Conservation (phyloP, 225 moss, liverwort and hornwort genomes). For the Sphagnum contortum region DNA sequence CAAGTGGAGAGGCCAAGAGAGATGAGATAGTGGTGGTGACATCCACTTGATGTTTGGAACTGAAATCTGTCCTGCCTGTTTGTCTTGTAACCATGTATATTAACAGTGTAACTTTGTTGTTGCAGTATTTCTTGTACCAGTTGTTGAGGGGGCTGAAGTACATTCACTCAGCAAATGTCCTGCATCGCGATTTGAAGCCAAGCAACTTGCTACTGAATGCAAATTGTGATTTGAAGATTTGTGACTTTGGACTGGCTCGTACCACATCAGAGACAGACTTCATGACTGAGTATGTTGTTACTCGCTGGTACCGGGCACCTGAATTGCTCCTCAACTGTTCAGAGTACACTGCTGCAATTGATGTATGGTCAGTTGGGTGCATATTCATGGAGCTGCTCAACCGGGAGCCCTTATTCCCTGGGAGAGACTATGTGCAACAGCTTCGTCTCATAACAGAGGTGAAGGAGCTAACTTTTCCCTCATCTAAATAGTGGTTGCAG, state of each 20-base stretch:
- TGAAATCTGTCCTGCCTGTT: too few species aligned
- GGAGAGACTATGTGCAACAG: slow-evolving; percentile 45
- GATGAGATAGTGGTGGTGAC: too few species aligned
- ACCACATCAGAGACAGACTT: slow-evolving; percentile 53
- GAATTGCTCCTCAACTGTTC: slow-evolving; percentile 37
- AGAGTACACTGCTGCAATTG: slow-evolving; percentile 43
- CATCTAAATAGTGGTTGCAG: neutral
- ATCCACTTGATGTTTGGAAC: too few species aligned
- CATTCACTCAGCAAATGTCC: slow-evolving; percentile 39
- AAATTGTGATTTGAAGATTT: slow-evolving; percentile 41
- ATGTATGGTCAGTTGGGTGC: slow-evolving; percentile 44
- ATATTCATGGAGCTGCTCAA: slow-evolving; percentile 50
- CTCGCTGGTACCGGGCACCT: slow-evolving; percentile 43
- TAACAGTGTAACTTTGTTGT: too few species aligned
- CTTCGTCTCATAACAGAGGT: slow-evolving; percentile 44
- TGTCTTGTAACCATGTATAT: too few species aligned
- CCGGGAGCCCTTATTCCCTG: slow-evolving; percentile 36
- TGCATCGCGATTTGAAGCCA: slow-evolving; percentile 45
- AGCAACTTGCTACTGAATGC: slow-evolving; percentile 40
- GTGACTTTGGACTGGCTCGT: slow-evolving; percentile 41
- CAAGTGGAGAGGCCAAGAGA: too few species aligned
- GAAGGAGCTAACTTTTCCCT: neutral
- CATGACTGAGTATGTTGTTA: slow-evolving; percentile 48
- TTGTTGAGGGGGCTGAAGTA: slow-evolving; percentile 39
- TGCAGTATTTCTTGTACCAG: slow-evolving; percentile 48